A percentile compares a stretch with the other conserved stretches of the same genome.
These are phyloP conservation scores for Penicillium soppii DNA, from an alignment of 495 filamentous ascomycete species.

Conservation along the genomic window DNA sequence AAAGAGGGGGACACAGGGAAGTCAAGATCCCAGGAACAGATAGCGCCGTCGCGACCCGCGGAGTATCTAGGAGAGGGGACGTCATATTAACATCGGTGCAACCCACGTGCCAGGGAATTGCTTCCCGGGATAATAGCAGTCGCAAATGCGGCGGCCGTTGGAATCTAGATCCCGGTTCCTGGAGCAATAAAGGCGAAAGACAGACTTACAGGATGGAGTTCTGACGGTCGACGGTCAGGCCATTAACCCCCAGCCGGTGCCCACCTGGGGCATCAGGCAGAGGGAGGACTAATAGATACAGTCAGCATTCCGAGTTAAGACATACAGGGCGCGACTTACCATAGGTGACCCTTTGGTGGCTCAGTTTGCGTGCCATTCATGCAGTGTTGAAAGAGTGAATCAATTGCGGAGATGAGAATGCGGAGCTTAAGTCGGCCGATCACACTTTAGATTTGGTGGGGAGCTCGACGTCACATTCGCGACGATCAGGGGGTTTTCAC, in stretches of 20 bases:
- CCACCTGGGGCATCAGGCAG: slow-evolving; percentile 87
- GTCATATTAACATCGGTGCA: slow-evolving; percentile 23
- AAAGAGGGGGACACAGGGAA: slow-evolving; percentile 40
- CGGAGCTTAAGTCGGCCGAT: slow-evolving; percentile 40
- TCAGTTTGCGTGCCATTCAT: slow-evolving; percentile 51
- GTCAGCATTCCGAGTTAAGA: slow-evolving; percentile 15
- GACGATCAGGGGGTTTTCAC: background rate
- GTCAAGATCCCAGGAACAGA: slow-evolving; percentile 93
- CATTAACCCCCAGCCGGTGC: slow-evolving; percentile 92
- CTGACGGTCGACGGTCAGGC: slow-evolving; percentile 79
- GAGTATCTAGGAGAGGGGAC: slow-evolving; percentile 67
- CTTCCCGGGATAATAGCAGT: background rate
- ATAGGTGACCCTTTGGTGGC: slow-evolving; percentile 52
- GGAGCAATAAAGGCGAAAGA: background rate
- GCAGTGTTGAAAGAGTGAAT: slow-evolving; percentile 19
- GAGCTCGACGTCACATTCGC: slow-evolving; percentile 22
- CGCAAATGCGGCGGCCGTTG: background rate
- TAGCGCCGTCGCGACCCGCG: slow-evolving; percentile 89
- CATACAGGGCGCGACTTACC: slow-evolving; percentile 26
- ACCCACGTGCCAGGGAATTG: slow-evolving; percentile 7
- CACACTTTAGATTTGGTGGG: slow-evolving; percentile 23
- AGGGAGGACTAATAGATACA: slow-evolving; percentile 70
- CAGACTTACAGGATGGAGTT: slow-evolving; percentile 82
- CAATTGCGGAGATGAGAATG: slow-evolving; percentile 41
- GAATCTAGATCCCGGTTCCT: background rate